Evolutionary conservation across 2,329 filamentous ascomycete species (phyloP).

Genomic region (Penicillium sp.): DNA sequence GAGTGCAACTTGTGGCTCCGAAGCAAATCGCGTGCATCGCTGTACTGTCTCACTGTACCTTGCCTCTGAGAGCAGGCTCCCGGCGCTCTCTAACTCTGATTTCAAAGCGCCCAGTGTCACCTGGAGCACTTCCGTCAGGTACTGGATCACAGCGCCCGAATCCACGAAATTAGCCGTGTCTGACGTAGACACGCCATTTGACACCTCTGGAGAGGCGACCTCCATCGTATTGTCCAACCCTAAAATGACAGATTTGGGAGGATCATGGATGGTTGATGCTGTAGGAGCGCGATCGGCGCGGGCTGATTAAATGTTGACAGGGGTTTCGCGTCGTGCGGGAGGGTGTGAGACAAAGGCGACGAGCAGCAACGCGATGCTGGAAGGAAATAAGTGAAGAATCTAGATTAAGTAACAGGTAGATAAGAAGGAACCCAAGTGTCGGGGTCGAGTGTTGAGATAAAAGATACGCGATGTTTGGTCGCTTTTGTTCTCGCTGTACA

Average conservation of each 20-base stretch:
- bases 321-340: constrained; percentile 18
- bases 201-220: constrained; percentile 37
- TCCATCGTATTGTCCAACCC: constrained; percentile 33
- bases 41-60: constrained; percentile 76
- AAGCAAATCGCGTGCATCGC: constrained; percentile 83
- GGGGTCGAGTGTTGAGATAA: constrained; percentile 9
- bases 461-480: constrained; percentile 23
- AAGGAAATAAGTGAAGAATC: constrained; percentile 9
- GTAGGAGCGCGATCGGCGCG: constrained; percentile 16
- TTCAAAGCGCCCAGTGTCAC: constrained; percentile 71
- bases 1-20: constrained; percentile 79
- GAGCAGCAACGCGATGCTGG: not conserved
- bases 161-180: constrained; percentile 51
- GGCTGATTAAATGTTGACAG: constrained; percentile 17
- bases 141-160: constrained; percentile 66
- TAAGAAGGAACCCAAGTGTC: constrained; percentile 10
- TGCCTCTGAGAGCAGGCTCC: constrained; percentile 74
- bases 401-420: constrained; percentile 20
- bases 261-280: constrained; percentile 33
- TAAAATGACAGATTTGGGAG: constrained; percentile 23
- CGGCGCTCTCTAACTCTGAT: constrained; percentile 73
- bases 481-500: too few relatives aligned
- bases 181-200: constrained; percentile 36
- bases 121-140: constrained; percentile 67
- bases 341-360: not conserved